phyloP scores from a whole-genome alignment of 2,329 filamentous ascomycete genomes.

The Orbilia brochopaga region DNA sequence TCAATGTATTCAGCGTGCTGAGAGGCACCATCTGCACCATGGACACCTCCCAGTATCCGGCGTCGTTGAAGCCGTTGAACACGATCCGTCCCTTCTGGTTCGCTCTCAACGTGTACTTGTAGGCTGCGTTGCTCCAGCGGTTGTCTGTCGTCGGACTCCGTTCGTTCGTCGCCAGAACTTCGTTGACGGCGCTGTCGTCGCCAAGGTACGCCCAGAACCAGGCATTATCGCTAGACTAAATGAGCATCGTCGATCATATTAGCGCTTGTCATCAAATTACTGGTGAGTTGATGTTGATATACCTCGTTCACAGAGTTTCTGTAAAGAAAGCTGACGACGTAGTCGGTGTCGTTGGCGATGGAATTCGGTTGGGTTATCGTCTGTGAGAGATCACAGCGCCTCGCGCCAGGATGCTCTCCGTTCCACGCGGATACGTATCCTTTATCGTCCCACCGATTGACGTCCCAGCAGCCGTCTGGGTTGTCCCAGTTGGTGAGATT shows the following conservation, averaged over 20 bases:
- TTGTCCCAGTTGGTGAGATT: slow-evolving; percentile 38
- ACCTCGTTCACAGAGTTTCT: slow-evolving; percentile 16
- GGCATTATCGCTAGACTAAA: slow-evolving; percentile 22
- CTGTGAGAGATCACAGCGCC: slow-evolving; percentile 23
- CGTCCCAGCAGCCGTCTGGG: slow-evolving; percentile 27
- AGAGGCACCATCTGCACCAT: slow-evolving; percentile 22
- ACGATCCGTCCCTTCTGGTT: slow-evolving; percentile 34
- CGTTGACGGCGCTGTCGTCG: slow-evolving; percentile 22
- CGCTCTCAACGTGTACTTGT: slow-evolving; percentile 33
- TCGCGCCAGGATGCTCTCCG: slow-evolving; percentile 16
- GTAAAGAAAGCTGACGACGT: slow-evolving; percentile 45
- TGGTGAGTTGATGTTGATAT: too few relatives aligned
- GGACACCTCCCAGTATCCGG: slow-evolving; percentile 39
- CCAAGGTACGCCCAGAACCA: slow-evolving; percentile 45
- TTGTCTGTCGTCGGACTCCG: slow-evolving; percentile 27
- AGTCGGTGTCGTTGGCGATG: slow-evolving; percentile 30
- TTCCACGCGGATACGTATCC: slow-evolving; percentile 34
- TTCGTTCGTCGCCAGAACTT: slow-evolving; percentile 31
- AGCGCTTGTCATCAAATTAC: neutral
- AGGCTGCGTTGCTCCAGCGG: slow-evolving; percentile 31
- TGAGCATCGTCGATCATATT: neutral
- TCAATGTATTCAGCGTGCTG: slow-evolving; percentile 9
- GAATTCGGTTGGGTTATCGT: slow-evolving; percentile 12
- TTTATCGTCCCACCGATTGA: slow-evolving; percentile 38
- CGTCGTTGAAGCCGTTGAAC: slow-evolving; percentile 21